These are phyloP conservation scores for Diplocarpon rosae DNA, from an alignment of 2,329 filamentous ascomycete species.

Conservation along the genomic window DNA sequence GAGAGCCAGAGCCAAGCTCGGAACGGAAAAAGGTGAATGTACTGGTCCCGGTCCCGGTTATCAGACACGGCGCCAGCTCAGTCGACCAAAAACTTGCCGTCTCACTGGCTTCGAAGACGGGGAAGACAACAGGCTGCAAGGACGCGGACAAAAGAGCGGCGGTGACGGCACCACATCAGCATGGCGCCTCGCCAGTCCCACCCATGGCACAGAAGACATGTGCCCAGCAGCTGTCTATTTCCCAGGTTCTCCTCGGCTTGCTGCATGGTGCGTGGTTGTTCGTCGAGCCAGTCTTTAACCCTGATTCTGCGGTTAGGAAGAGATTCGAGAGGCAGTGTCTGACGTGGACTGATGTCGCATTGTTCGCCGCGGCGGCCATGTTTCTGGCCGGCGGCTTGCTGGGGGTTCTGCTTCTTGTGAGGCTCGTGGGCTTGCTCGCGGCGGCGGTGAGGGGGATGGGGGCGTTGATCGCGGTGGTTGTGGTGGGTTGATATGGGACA, in stretches of 20 bases:
- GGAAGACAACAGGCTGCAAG: not conserved
- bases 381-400: slow-evolving; percentile 24
- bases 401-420: slow-evolving; percentile 4
- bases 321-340: slow-evolving; percentile 18
- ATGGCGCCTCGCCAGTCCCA: not conserved
- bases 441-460: not conserved
- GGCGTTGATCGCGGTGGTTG: not conserved
- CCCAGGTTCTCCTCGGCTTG: slow-evolving; percentile 5
- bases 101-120: slow-evolving; percentile 6
- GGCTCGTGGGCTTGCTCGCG: slow-evolving; percentile 6
- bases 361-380: slow-evolving; percentile 23
- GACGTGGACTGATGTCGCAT: slow-evolving; percentile 21
- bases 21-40: not conserved
- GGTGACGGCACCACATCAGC: slow-evolving; percentile 2
- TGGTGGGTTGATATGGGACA: too few species aligned
- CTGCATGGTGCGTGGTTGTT: slow-evolving; percentile 24
- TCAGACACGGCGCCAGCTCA: slow-evolving; percentile 3
- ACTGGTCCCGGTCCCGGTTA: not conserved
- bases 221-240: slow-evolving; percentile 4
- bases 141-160: not conserved
- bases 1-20: not conserved
- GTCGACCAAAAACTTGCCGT: slow-evolving; percentile 6
- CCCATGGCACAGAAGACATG: not conserved
- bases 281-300: slow-evolving; percentile 32
- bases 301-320: slow-evolving; percentile 12